A percentile compares a stretch with the other conserved stretches of the same genome.
These are phyloP conservation scores for Trichoderma sp. DNA, from an alignment of 2,329 filamentous ascomycete species.

Conservation along the genomic window DNA sequence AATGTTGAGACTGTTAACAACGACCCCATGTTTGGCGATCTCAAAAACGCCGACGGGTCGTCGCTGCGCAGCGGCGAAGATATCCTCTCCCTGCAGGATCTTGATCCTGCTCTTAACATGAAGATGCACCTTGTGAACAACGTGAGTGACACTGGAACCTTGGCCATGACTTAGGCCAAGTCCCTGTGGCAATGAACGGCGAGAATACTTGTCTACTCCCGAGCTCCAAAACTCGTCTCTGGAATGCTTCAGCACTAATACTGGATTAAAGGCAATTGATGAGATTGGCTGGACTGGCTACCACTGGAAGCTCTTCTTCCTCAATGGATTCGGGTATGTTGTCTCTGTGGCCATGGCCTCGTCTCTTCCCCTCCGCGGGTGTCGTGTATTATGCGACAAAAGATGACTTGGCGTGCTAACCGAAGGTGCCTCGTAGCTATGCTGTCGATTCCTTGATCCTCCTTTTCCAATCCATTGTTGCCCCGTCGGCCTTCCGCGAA, in stretches of 20 bases:
- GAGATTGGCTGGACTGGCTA: constrained; percentile 60
- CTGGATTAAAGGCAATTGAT: constrained; percentile 44
- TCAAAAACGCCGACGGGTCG: constrained; percentile 22
- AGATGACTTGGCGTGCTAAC: background rate
- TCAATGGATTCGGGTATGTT: constrained; percentile 56
- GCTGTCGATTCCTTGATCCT: constrained; percentile 47
- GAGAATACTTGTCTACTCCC: background rate
- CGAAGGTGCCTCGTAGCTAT: constrained; percentile 33
- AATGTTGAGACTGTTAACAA: constrained; percentile 5
- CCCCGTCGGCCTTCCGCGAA: constrained; percentile 55
- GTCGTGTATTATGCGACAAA: background rate
- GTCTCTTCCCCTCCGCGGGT: background rate
- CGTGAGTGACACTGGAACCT: constrained; percentile 38
- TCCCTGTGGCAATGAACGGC: constrained; percentile 6
- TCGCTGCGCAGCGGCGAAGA: constrained; percentile 40
- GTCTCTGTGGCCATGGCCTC: background rate
- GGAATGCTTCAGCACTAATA: background rate
- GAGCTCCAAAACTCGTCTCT: background rate
- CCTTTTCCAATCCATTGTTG: constrained; percentile 60
- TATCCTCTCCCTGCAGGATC: constrained; percentile 53
- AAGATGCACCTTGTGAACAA: constrained; percentile 71
- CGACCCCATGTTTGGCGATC: constrained; percentile 3
- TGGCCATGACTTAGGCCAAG: background rate
- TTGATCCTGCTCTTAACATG: constrained; percentile 59
- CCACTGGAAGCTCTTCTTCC: constrained; percentile 58